These are phyloP conservation scores for Quercus tomentella DNA, from an alignment of 331 rosid species.

Conservation along the genomic window DNA sequence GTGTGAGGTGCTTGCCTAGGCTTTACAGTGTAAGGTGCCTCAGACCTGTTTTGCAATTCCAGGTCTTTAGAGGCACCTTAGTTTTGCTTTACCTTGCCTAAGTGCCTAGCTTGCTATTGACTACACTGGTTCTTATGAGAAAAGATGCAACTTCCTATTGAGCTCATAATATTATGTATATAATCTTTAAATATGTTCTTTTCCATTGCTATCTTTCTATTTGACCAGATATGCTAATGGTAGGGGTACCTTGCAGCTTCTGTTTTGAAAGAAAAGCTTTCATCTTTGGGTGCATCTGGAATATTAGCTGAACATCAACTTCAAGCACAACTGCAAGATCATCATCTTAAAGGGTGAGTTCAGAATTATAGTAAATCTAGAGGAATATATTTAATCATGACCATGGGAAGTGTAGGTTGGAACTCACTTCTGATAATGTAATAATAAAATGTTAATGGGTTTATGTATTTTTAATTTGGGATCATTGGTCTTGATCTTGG, in stretches of 20 bases:
- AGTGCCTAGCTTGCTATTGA: too few relatives aligned
- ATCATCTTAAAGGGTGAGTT: slow-evolving; percentile 83
- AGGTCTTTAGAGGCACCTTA: too few relatives aligned
- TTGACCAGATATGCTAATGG: slow-evolving; percentile 32
- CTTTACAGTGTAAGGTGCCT: too few relatives aligned
- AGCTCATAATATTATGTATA: slow-evolving; percentile 1
- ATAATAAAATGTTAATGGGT: not conserved
- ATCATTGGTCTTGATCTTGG: slow-evolving; percentile 13
- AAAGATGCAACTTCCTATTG: not conserved
- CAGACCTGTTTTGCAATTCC: too few relatives aligned
- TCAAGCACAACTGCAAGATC: slow-evolving; percentile 97
- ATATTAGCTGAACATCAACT: slow-evolving; percentile 97
- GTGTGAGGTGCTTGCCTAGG: too few relatives aligned
- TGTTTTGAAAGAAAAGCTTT: slow-evolving; percentile 84
- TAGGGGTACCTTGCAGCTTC: slow-evolving; percentile 68
- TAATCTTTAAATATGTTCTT: slow-evolving; percentile 11
- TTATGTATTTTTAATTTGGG: not conserved
- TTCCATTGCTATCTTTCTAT: slow-evolving; percentile 11
- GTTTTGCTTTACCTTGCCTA: too few relatives aligned
- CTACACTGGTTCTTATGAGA: not conserved
- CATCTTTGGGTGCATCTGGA: slow-evolving; percentile 94
- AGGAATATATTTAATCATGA: slow-evolving; percentile 1
- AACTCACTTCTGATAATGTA: not conserved
- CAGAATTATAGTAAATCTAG: slow-evolving; percentile 4
- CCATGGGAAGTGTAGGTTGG: slow-evolving; percentile 12